These are phyloP conservation scores for Elaphomyces granulatus DNA, from an alignment of 495 filamentous ascomycete species.

Conservation along the genomic window DNA sequence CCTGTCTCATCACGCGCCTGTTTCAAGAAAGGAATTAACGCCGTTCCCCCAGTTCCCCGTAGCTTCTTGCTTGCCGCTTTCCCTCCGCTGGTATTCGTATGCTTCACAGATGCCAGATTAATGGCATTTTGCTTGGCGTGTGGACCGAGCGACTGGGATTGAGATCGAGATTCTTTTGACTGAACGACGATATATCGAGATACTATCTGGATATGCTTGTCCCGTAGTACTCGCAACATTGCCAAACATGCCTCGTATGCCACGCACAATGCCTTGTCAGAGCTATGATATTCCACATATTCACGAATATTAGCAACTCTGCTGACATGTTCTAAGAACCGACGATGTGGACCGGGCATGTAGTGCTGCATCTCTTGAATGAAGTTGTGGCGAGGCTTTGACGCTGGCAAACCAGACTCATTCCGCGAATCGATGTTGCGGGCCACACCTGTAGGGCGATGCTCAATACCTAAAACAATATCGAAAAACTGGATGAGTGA, in stretches of 20 bases:
- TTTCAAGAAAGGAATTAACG: conserved; percentile 85
- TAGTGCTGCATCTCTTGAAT: conserved; percentile 92
- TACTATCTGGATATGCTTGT: conserved; percentile 93
- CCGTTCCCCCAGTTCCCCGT: conserved; percentile 82
- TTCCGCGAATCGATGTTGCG: conserved; percentile 12
- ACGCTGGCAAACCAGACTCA: conserved; percentile 35
- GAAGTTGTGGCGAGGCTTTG: conserved; percentile 66
- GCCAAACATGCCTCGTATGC: conserved; percentile 86
- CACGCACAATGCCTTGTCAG: conserved; percentile 49
- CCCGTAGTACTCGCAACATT: conserved; percentile 78
- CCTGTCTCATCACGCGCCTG: conserved; percentile 93
- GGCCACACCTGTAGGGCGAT: conserved; percentile 75
- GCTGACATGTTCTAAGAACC: conserved; percentile 70
- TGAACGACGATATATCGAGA: conserved; percentile 83
- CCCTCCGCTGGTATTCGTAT: conserved; percentile 26
- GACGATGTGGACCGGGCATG: conserved; percentile 87
- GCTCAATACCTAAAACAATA: conserved; percentile 77
- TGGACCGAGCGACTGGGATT: conserved; percentile 33
- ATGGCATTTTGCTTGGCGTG: conserved; percentile 29
- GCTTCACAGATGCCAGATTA: conserved; percentile 52
- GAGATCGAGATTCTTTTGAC: conserved; percentile 38
- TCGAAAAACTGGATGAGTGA: conserved; percentile 94
- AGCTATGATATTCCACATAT: conserved; percentile 53
- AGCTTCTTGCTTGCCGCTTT: conserved; percentile 42
- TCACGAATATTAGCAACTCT: conserved; percentile 76